A percentile compares a stretch with the other conserved stretches of the same genome.
Conservation (phyloP, 768 basidiomycete genomes). For the Epithele typhae region DNA sequence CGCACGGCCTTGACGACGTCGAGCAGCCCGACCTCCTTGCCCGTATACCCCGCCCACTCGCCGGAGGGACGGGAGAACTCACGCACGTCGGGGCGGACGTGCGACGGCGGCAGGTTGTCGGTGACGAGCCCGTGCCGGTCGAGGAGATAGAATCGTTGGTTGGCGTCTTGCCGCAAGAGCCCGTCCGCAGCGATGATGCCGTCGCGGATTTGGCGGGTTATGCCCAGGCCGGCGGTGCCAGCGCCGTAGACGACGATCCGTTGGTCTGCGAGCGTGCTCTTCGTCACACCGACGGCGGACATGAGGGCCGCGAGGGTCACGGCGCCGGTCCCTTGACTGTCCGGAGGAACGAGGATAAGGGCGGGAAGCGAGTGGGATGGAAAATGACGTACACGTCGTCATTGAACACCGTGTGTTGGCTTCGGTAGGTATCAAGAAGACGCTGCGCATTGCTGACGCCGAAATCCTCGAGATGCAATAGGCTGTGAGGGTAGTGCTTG, state of each 20-base stretch:
- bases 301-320: constrained; percentile 69
- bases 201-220: constrained; percentile 70
- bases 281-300: constrained; percentile 65
- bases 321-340: constrained; percentile 71
- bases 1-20: constrained; percentile 68
- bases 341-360: not conserved
- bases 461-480: constrained; percentile 86
- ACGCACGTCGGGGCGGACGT: constrained; percentile 42
- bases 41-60: constrained; percentile 45
- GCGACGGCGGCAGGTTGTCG: constrained; percentile 37
- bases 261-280: constrained; percentile 63
- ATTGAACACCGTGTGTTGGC: constrained; percentile 71
- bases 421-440: constrained; percentile 57
- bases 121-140: constrained; percentile 66
- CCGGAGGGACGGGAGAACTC: constrained; percentile 56
- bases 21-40: constrained; percentile 48
- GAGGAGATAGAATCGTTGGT: constrained; percentile 64
- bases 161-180: constrained; percentile 53
- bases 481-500: constrained; percentile 60
- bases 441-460: constrained; percentile 73
- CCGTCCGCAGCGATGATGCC: constrained; percentile 58
- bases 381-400: constrained; percentile 66
- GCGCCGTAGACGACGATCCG: constrained; percentile 77
- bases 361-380: not conserved
- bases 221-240: constrained; percentile 80